Evolutionary conservation across 306 rosid species (phyloP).

Genomic region (Bauhinia variegata): DNA sequence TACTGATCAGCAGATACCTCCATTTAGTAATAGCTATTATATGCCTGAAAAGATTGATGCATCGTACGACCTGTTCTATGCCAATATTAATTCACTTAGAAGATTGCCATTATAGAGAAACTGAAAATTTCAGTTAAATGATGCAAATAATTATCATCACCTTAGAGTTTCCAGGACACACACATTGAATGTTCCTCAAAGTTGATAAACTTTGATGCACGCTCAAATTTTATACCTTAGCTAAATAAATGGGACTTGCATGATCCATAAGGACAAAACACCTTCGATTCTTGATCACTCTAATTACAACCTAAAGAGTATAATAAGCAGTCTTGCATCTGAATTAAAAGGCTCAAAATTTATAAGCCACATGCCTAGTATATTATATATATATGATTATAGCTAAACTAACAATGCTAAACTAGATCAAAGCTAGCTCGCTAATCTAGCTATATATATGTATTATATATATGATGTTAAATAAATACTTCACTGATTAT

Average conservation of each 20-base stretch:
- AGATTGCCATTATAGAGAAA: background rate
- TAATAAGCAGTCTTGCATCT: conserved; percentile 3
- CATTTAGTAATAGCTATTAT: background rate
- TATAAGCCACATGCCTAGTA: background rate
- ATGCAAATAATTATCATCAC: conserved; percentile 9
- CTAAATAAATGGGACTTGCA: background rate
- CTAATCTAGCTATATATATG: conserved; percentile 30
- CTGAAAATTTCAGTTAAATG: background rate
- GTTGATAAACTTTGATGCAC: background rate
- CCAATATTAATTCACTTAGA: background rate
- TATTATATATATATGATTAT: background rate
- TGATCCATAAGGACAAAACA: background rate
- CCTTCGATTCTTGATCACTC: conserved; percentile 6
- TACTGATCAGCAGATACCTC: background rate
- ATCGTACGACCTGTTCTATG: background rate
- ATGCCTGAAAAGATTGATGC: background rate
- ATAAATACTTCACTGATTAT: conserved; percentile 31
- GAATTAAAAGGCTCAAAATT: background rate
- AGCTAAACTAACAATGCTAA: conserved; percentile 27
- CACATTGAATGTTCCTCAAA: background rate
- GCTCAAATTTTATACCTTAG: background rate
- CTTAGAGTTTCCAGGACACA: background rate
- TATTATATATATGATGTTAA: conserved; percentile 37
- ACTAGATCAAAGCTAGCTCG: conserved; percentile 17
- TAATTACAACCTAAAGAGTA: background rate